Percentiles rank a stretch among this genome's conserved stretches.
phyloP scores from a whole-genome alignment of 805 yeast genomes.

The Yamadazyma philogaea region DNA sequence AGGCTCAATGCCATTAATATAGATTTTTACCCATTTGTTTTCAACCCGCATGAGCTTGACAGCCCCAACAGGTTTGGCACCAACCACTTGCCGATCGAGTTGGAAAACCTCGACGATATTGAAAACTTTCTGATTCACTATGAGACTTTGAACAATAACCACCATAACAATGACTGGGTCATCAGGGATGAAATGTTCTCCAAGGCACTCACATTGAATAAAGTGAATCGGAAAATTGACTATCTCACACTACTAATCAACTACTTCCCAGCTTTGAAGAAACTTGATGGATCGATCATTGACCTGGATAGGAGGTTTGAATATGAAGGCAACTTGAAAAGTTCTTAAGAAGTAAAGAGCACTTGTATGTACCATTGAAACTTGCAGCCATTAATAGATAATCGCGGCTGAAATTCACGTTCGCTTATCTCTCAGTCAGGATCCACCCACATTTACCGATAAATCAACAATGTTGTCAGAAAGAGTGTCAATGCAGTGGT shows the following conservation, averaged over 20 bases:
- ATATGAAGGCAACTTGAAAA: conserved; percentile 8
- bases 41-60: conserved; percentile 43
- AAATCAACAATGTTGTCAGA: conserved; percentile 34
- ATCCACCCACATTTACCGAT: no score
- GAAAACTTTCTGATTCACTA: conserved; percentile 50
- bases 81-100: conserved; percentile 33
- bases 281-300: conserved; percentile 34
- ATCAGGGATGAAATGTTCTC: conserved; percentile 33
- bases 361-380: neutral
- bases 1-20: conserved; percentile 49
- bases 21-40: conserved; percentile 51
- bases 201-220: conserved; percentile 20
- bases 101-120: conserved; percentile 49
- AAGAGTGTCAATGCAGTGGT: conserved; percentile 54
- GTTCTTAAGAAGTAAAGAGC: neutral
- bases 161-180: conserved; percentile 39
- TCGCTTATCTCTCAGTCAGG: no score
- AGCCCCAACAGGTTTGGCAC: conserved; percentile 3
- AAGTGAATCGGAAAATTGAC: conserved; percentile 21
- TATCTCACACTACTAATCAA: conserved; percentile 36
- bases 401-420: neutral
- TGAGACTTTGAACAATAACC: conserved; percentile 35
- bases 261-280: conserved; percentile 30
- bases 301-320: conserved; percentile 13
- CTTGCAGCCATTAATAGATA: neutral